Evolutionary conservation across 1,139 yeast genomes (phyloP), one percentile per base, ranked within the genome.

Genomic region (Candida sp.): DNA sequence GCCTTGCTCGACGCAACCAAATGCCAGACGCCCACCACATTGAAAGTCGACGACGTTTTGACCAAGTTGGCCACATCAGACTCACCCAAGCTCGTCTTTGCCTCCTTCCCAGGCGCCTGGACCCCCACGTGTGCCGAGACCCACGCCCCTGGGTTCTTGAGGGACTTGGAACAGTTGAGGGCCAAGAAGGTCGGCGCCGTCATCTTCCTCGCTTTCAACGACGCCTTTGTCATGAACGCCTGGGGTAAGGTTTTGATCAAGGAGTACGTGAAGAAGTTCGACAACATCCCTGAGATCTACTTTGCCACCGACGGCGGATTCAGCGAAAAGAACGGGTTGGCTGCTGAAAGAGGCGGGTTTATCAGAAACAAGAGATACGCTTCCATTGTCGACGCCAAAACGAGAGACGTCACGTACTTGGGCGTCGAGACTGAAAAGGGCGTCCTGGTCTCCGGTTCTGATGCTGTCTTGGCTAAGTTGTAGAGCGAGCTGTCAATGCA

Each of bases 41-140:
- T 69, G 11, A 54, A 60, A 6, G 44, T 68, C 8, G 69, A 66
- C 50, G 56, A 63, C 26, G 53, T 66, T 9, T 31, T 64, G 11
- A 28, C 38, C 3, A 52, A 60, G 27, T 53, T 61, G 46, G 49
- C 54, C 23, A 39, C 73, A 55, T 75, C 78, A 67, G 50, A 41
- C 4, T 37, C 49, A 9, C 61, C 67, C 9, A 82, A 80, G 57
- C 76, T 89, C 41, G 83, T 89, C 44, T 76, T 91, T 62, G 90
- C 92, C 33, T 78, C 93, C 49, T 96, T 90, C 31, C 97, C 97
- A 51, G 97, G 96, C 49, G 96, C 97, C 7, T 91, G 90, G 77
- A 90, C 97, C 27, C 97, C 97, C 55, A 85, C 96, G 3, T 91
- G 97, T 72, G 85, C 96, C 25, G 89, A 84, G 56, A 73, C 79